Evolutionary conservation across 345 rosid species (phyloP), one percentile per base, ranked within the genome.

Genomic region (Salix viminalis): DNA sequence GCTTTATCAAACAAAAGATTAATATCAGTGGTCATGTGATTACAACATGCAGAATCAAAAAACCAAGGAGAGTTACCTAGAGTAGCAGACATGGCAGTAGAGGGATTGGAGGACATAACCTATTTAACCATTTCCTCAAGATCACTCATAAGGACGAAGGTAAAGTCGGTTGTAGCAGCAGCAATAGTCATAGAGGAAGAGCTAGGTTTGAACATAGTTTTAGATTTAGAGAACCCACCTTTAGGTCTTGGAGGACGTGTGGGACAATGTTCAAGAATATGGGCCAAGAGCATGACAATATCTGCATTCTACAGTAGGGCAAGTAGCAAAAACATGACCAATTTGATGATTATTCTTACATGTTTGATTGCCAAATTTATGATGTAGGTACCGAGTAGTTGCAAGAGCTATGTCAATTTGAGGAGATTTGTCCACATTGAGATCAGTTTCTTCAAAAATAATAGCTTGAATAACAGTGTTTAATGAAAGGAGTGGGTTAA

Each of bases 381-480:
- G 54, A 69, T 26, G 30, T 8, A 11, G n/a, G 32, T 2, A 44
- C 9, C 19, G 19, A 28, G 52, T 36, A 21, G 54, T 73, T 11
- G 68, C 39, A 41, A 24, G 61, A 65, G 39, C 41, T 6, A 41
- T 32, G 6, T 74, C 42, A 13, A 7, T 0, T 2, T 1, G 68
- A 7, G 28, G 67, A 73, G 76, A 0, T 73, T 73, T 73, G 1
- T 34, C 34, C 6, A 60, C 1, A 41, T 19, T 19, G 0, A 73
- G 76, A 12, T 1, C 46, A 64, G 70, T 65, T 4, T 75, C 26
- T 75, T 48, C 21, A 52, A 75, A 62, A 67, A 67, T 67, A 21
- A 65, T 66, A 0, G 4, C 34, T 32, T 32, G 34, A 2, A 32
- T 32, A 32, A 0, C 34, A 32, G 0, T 32, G 0, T 32, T 32